Conservation (phyloP, 129 eudicot genomes). For the Silybum marianum region DNA sequence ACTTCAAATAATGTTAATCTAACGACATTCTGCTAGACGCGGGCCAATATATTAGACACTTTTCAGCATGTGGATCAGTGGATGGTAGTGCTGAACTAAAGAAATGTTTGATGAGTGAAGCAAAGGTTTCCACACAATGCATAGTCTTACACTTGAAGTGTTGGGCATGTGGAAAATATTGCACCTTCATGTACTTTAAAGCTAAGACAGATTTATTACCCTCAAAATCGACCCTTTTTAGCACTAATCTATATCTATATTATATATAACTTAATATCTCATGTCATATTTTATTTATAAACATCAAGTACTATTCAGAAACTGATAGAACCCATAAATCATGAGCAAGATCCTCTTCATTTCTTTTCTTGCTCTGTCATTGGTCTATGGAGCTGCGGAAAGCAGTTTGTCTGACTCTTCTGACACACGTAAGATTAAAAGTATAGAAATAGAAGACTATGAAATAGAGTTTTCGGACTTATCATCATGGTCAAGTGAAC, state of each 20-base stretch:
- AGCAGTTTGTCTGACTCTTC: conserved; percentile 31
- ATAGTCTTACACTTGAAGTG: conserved; percentile 80
- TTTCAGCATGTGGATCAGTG: conserved; percentile 27
- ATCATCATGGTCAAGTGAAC: conserved; percentile 55
- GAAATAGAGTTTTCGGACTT: conserved; percentile 43
- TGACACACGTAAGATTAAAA: conserved; percentile 32
- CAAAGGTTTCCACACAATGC: conserved; percentile 48
- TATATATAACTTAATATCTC: conserved; percentile 47
- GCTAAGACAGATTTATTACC: conserved; percentile 68
- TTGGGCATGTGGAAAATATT: conserved; percentile 55
- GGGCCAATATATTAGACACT: conserved; percentile 28
- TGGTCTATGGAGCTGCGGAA: conserved; percentile 38
- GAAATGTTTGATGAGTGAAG: conserved; percentile 86
- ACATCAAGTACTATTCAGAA: conserved; percentile 38
- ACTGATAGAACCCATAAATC: conserved; percentile 34
- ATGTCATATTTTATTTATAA: conserved; percentile 45
- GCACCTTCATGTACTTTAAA: conserved; percentile 78
- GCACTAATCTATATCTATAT: conserved; percentile 38
- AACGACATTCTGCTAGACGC: conserved; percentile 10
- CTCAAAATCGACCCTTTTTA: conserved; percentile 47
- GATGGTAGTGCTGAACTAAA: conserved; percentile 18
- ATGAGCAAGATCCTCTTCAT: conserved; percentile 55
- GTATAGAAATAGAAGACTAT: conserved; percentile 42
- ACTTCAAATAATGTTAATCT: conserved; percentile 6
- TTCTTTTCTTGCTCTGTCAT: conserved; percentile 52